Evolutionary conservation across 1,139 yeast genomes (phyloP), one percentile per base, ranked within the genome.

Genomic region (Scheffersomyces titani): DNA sequence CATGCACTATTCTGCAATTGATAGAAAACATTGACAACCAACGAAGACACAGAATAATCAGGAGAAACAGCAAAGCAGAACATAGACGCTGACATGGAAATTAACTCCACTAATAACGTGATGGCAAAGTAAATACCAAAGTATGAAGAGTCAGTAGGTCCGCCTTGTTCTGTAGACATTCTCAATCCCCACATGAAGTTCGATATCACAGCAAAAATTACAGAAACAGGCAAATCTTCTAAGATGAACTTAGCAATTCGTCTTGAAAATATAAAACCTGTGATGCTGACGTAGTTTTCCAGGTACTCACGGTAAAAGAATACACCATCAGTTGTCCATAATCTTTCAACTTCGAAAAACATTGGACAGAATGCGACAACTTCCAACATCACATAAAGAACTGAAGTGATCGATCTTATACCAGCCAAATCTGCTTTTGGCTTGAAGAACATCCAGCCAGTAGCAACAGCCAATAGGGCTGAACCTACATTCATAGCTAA

Each of bases 151-250:
- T 65, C 65, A 5, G 67, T 59, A 30, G 56, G 49, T 13, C 60
- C 57, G 11, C 61, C 66, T 2, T 58, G 59, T 2, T 59, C 60
- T 6, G 65, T 67, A 19, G 69, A 65, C 19, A 65, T 51, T 49
- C 90, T 72, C 36, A 91, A 74, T 0, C 97, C 97, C 77, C 85
- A 84, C 96, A 91, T 88, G 71, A 88, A 91, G 65, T 87, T 91
- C 0, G 91, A 83, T 24, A 89, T 83, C 0, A 78, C 61, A 0
- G 92, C 79, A 70, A 83, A 90, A 0, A 85, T 67, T 7, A 89
- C 63, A 0, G 91, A 82, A 53, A 88, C 81, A 47, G 89, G 83
- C 11, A 90, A 60, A 69, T 91, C 97, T 68, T 91, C 97, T 0
- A 89, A 71, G 1, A 88, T 53, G 21, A 90, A 70, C 62, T 89